A percentile compares a stretch with the other conserved stretches of the same genome.
phyloP scores from a whole-genome alignment of 345 rosid species.

The Ailanthus altissimus region DNA sequence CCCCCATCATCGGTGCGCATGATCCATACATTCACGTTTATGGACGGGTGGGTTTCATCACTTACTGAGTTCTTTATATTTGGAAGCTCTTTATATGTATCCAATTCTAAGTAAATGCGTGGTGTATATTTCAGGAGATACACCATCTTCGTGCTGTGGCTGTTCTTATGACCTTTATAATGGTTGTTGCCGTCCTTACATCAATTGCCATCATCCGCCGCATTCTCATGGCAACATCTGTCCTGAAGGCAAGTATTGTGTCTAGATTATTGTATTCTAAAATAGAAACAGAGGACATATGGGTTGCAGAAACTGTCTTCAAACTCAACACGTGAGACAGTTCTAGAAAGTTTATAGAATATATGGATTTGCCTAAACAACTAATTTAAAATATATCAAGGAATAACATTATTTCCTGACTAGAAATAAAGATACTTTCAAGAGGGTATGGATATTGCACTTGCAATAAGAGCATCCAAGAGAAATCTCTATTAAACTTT shows the following conservation, averaged over 20 bases:
- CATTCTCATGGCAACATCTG: constrained; percentile 95
- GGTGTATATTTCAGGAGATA: constrained; percentile 66
- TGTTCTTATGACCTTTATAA: constrained; percentile 75
- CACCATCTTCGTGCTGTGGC: constrained; percentile 71
- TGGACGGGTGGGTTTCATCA: constrained; percentile 69
- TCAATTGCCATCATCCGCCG: constrained; percentile 91
- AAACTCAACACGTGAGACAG: neutral
- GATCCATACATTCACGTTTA: constrained; percentile 77
- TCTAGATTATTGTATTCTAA: neutral
- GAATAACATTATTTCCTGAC: neutral
- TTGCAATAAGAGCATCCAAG: neutral
- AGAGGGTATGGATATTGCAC: neutral
- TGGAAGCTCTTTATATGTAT: constrained; percentile 4
- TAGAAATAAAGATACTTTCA: neutral
- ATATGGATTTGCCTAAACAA: neutral
- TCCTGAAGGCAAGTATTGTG: constrained; percentile 72
- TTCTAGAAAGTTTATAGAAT: neutral
- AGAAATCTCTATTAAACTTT: neutral
- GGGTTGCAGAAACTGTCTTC: neutral
- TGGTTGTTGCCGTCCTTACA: constrained; percentile 74
- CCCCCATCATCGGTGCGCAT: constrained; percentile 83
- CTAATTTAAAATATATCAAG: neutral
- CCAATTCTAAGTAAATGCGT: constrained; percentile 5
- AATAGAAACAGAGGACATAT: neutral
- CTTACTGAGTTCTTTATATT: neutral